A percentile compares a stretch with the other conserved stretches of the same genome.
Evolutionary conservation across 2,329 filamentous ascomycete species (phyloP).

Genomic region (Neofusicoccum laricinum): DNA sequence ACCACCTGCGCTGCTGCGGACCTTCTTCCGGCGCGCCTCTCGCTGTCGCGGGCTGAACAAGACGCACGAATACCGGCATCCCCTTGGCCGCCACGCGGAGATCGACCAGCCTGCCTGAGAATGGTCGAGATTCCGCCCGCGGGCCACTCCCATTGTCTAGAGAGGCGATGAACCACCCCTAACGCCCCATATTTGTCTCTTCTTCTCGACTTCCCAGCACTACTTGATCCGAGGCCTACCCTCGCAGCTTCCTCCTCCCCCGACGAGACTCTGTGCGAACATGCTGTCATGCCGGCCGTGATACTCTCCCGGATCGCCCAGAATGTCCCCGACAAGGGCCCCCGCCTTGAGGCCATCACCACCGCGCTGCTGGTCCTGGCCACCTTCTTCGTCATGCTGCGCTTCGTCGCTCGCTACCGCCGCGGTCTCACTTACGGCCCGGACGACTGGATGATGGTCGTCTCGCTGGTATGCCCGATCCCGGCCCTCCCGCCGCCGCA

Average conservation of each 20-base stretch:
- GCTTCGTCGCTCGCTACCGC: conserved; percentile 1
- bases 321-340: conserved; percentile 7
- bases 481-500: background rate
- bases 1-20: background rate
- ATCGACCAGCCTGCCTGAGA: background rate
- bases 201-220: background rate
- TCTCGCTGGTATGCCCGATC: conserved; percentile 23
- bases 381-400: conserved; percentile 9
- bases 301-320: background rate
- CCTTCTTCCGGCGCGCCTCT: background rate
- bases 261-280: background rate
- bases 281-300: conserved; percentile 13
- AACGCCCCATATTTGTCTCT: background rate
- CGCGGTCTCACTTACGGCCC: conserved; percentile 23
- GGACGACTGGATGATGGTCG: conserved; percentile 31
- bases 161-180: background rate
- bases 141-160: background rate
- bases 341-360: background rate
- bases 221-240: background rate
- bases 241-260: background rate
- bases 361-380: conserved; percentile 14
- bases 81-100: background rate
- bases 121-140: background rate
- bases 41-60: background rate
- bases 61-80: background rate